These are phyloP conservation scores for Torrubiella hemipterigena DNA, from an alignment of 2,329 filamentous ascomycete species.

Conservation along the genomic window DNA sequence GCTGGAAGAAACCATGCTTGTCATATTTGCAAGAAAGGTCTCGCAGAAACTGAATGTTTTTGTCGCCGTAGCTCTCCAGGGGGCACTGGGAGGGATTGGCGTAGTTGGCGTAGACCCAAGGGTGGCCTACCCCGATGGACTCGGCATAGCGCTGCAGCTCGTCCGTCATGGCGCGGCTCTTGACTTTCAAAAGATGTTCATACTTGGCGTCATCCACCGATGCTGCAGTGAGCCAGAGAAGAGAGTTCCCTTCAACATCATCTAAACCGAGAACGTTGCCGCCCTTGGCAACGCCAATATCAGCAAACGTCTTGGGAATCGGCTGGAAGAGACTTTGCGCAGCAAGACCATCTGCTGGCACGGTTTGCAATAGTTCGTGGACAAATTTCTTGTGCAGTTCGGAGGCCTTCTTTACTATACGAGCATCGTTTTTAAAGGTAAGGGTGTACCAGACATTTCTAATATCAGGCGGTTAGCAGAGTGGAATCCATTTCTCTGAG, in stretches of 20 bases:
- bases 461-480: neutral
- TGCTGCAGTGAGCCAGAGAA: conserved; percentile 1
- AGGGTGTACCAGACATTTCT: conserved; percentile 5
- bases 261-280: conserved; percentile 9
- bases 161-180: conserved; percentile 15
- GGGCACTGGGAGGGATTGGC: conserved; percentile 16
- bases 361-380: neutral
- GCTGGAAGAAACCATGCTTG: conserved; percentile 19
- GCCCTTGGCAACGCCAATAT: conserved; percentile 4
- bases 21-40: conserved; percentile 18
- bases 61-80: conserved; percentile 17
- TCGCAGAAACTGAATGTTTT: conserved; percentile 15
- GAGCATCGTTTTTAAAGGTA: conserved; percentile 9
- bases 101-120: conserved; percentile 25
- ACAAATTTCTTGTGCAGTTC: conserved; percentile 7
- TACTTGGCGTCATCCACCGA: conserved; percentile 13
- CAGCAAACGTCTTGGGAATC: conserved; percentile 7
- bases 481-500: neutral
- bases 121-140: conserved; percentile 8
- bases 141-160: conserved; percentile 13
- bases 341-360: conserved; percentile 6
- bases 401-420: conserved; percentile 6
- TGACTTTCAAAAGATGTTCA: conserved; percentile 15
- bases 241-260: neutral
- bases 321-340: conserved; percentile 7